A percentile compares a stretch with the other conserved stretches of the same genome.
Conservation (phyloP, 1,284 basidiomycete genomes). For the Ceratobasidium sp. region DNA sequence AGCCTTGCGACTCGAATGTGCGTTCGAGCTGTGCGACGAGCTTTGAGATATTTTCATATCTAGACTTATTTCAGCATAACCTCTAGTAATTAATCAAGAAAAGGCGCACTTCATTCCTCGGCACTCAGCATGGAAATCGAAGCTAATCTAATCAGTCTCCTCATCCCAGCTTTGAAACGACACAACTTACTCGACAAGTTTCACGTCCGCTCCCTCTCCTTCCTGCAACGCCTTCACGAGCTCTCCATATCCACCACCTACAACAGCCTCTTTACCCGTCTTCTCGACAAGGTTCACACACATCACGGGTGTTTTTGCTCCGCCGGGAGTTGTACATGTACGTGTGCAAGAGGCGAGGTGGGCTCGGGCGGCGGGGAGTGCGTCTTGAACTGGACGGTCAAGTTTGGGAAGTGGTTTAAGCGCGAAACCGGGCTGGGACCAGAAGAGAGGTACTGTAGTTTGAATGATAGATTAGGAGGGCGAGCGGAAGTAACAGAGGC, state of each 20-base stretch:
- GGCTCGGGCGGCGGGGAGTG: background rate
- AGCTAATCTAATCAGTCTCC: conserved; percentile 59
- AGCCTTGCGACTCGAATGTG: conserved; percentile 83
- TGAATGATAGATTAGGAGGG: background rate
- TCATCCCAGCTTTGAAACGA: background rate
- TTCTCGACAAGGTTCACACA: conserved; percentile 90
- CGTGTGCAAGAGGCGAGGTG: conserved; percentile 39
- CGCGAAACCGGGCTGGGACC: conserved; percentile 86
- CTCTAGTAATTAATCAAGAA: background rate
- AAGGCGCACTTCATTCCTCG: conserved; percentile 85
- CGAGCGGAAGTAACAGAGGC: background rate
- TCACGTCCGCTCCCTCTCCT: conserved; percentile 55
- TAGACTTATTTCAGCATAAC: conserved; percentile 53
- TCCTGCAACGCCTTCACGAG: conserved; percentile 69
- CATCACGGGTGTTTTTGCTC: conserved; percentile 68
- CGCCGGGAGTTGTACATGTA: conserved; percentile 38
- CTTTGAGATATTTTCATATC: conserved; percentile 90
- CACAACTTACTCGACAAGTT: conserved; percentile 72
- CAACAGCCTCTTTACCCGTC: conserved; percentile 84
- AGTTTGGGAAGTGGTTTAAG: conserved; percentile 91
- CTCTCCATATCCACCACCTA: conserved; percentile 84
- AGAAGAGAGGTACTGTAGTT: conserved; percentile 83
- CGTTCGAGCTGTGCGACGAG: conserved; percentile 78
- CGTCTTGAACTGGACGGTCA: conserved; percentile 68
- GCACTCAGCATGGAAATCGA: conserved; percentile 93